These are phyloP conservation scores for Fusarium liriodendri DNA, from an alignment of 2,329 filamentous ascomycete species.

Conservation along the genomic window DNA sequence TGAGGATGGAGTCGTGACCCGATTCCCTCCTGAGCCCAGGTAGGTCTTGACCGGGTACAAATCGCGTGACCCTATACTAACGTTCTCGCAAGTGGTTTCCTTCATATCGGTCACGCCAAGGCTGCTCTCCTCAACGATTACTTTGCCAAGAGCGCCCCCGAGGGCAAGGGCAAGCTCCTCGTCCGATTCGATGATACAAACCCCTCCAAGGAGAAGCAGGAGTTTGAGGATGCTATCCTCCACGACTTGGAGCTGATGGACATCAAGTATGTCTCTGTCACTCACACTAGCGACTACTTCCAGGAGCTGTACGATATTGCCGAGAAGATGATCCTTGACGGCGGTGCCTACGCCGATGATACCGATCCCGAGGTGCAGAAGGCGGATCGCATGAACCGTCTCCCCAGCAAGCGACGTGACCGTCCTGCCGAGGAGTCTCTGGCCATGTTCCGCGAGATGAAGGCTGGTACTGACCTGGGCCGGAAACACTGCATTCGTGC, in stretches of 20 bases:
- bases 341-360: conserved; percentile 93
- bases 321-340: conserved; percentile 85
- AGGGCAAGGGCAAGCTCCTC: conserved; percentile 89
- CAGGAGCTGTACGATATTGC: conserved; percentile 89
- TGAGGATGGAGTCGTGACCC: conserved; percentile 88
- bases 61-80: conserved; percentile 22
- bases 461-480: conserved; percentile 82
- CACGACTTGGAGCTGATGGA: conserved; percentile 93
- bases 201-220: conserved; percentile 95
- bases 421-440: conserved; percentile 85
- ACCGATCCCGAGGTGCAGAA: conserved; percentile 92
- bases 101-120: conserved; percentile 97
- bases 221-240: conserved; percentile 93
- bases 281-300: conserved; percentile 97
- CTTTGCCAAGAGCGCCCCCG: conserved; percentile 93
- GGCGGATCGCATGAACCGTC: conserved; percentile 84
- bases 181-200: conserved; percentile 98
- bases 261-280: conserved; percentile 86
- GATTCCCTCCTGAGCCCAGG: conserved; percentile 95
- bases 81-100: conserved; percentile 71
- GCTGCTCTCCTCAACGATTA: conserved; percentile 94
- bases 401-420: conserved; percentile 84
- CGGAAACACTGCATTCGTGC: conserved; percentile 91
- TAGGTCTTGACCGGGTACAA: conserved; percentile 54
- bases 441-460: conserved; percentile 93